Conservation (phyloP, 192 early-diverging fungal genomes). For the Coemansia sp. region DNA sequence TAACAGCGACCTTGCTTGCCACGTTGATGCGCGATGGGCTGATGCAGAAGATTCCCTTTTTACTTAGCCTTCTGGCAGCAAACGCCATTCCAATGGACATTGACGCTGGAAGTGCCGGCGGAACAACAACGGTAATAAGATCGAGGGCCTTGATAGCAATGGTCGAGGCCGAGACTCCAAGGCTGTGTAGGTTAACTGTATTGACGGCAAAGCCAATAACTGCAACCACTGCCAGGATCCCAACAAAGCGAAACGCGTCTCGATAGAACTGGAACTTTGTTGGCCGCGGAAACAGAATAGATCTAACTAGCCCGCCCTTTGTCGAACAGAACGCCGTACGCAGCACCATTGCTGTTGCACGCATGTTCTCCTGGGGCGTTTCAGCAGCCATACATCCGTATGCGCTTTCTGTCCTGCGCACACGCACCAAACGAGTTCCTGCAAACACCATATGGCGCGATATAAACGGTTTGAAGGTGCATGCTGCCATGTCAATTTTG, state of each 20-base stretch:
- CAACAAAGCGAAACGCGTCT: constrained; percentile 93
- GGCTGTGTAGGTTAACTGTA: constrained; percentile 78
- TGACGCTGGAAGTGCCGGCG: constrained; percentile 93
- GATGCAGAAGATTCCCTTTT: constrained; percentile 85
- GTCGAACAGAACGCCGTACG: constrained; percentile 93
- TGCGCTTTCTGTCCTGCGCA: constrained; percentile 35
- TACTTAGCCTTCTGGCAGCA: constrained; percentile 80
- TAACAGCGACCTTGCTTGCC: constrained; percentile 89
- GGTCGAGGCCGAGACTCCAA: constrained; percentile 66
- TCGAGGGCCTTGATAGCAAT: constrained; percentile 89
- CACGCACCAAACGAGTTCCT: constrained; percentile 90
- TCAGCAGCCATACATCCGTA: not conserved
- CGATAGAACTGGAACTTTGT: constrained; percentile 91
- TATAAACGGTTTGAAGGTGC: constrained; percentile 57
- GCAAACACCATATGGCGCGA: constrained; percentile 85
- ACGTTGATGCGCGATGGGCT: constrained; percentile 93
- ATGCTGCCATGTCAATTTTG: constrained; percentile 29
- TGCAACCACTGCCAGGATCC: constrained; percentile 81
- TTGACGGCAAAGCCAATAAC: constrained; percentile 79
- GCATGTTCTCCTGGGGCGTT: not conserved
- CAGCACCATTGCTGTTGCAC: constrained; percentile 80
- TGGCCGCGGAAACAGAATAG: constrained; percentile 94
- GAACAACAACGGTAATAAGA: constrained; percentile 93
- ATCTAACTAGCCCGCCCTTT: constrained; percentile 89
- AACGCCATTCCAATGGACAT: constrained; percentile 97